Evolutionary conservation across 768 basidiomycete species (phyloP).

Genomic region (Suillus ampliporus): DNA sequence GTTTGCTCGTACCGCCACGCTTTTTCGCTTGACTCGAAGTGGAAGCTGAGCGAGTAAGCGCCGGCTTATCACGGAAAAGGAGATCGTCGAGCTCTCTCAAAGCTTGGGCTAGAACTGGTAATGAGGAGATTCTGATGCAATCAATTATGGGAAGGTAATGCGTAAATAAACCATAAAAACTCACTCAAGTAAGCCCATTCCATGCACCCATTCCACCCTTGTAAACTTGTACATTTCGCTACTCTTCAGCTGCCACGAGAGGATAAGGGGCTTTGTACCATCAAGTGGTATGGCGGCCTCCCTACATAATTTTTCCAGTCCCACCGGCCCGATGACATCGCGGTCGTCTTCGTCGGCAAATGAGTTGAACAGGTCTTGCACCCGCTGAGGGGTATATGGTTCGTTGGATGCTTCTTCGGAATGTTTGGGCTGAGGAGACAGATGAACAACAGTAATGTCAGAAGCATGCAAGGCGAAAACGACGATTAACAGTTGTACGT

Average conservation of each 20-base stretch:
- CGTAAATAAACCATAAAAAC: slow-evolving; percentile 21
- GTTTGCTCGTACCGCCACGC: slow-evolving; percentile 19
- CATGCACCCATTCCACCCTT: slow-evolving; percentile 72
- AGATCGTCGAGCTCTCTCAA: slow-evolving; percentile 67
- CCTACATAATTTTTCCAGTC: slow-evolving; percentile 71
- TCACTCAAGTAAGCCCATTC: slow-evolving; percentile 52
- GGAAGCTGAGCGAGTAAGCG: slow-evolving; percentile 33
- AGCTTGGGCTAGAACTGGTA: slow-evolving; percentile 52
- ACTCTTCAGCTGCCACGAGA: slow-evolving; percentile 77
- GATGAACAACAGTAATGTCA: slow-evolving; percentile 12
- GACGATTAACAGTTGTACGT: slow-evolving; percentile 20
- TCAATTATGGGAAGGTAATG: not conserved
- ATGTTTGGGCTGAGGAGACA: slow-evolving; percentile 2
- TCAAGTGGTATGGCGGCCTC: slow-evolving; percentile 78
- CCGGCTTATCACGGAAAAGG: slow-evolving; percentile 54
- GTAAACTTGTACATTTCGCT: slow-evolving; percentile 77
- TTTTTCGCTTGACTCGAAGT: slow-evolving; percentile 38
- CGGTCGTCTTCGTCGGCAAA: slow-evolving; percentile 62
- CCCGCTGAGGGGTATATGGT: slow-evolving; percentile 56
- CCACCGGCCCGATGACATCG: slow-evolving; percentile 69
- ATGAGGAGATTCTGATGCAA: slow-evolving; percentile 49
- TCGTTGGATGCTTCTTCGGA: slow-evolving; percentile 16
- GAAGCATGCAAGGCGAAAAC: slow-evolving; percentile 26
- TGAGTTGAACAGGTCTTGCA: slow-evolving; percentile 59
- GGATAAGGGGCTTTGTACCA: slow-evolving; percentile 69